Evolutionary conservation across 1,284 basidiomycete genomes (phyloP).

Genomic region (Trichosporon ovoides): DNA sequence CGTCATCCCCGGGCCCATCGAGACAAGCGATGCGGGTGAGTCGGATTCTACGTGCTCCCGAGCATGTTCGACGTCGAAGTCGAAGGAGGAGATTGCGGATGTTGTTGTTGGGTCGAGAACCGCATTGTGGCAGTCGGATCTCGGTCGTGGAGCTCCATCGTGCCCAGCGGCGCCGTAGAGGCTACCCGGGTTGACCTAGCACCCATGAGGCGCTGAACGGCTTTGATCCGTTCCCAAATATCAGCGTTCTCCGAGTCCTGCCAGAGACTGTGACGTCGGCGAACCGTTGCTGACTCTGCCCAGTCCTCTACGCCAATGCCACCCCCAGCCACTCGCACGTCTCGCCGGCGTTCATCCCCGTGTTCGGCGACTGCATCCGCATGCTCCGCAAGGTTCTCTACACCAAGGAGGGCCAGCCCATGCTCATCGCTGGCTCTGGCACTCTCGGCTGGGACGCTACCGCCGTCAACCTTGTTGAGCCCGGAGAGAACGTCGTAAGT

Average conservation of each 20-base stretch:
- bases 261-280: background rate
- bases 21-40: constrained; percentile 34
- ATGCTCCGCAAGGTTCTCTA: constrained; percentile 77
- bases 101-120: background rate
- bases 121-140: too few relatives aligned
- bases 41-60: background rate
- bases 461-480: constrained; percentile 71
- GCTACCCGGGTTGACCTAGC: too few relatives aligned
- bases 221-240: too few relatives aligned
- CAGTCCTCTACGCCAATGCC: constrained; percentile 52
- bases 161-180: too few relatives aligned
- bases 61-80: background rate
- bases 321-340: constrained; percentile 77
- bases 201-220: too few relatives aligned
- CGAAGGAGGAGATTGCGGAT: background rate
- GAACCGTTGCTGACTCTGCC: background rate
- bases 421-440: constrained; percentile 88
- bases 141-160: too few relatives aligned
- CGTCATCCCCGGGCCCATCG: constrained; percentile 50
- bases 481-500: constrained; percentile 67
- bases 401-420: constrained; percentile 69
- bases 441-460: constrained; percentile 81
- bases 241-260: too few relatives aligned
- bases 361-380: constrained; percentile 84
- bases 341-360: constrained; percentile 79